Evolutionary conservation across 441 rosid genomes (phyloP).

Genomic region (Syzygium syzygioides): DNA sequence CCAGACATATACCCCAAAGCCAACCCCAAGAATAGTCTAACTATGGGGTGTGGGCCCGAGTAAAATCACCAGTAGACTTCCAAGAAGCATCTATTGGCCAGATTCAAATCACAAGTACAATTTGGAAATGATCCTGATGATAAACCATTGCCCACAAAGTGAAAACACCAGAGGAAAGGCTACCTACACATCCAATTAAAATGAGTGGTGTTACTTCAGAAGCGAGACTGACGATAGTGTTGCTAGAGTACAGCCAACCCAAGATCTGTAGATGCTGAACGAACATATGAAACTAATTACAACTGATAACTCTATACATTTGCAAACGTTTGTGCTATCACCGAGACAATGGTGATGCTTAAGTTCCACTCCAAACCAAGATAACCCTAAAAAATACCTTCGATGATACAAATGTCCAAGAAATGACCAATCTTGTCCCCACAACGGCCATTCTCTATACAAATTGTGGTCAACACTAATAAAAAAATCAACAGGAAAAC

Average conservation of each 20-base stretch:
- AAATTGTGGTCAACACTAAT: neutral
- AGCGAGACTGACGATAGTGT: neutral
- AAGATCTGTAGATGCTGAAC: neutral
- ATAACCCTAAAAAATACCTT: neutral
- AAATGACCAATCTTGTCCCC: neutral
- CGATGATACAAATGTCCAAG: neutral
- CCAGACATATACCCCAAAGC: neutral
- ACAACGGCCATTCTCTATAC: neutral
- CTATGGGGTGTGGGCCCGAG: neutral
- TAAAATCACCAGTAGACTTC: neutral
- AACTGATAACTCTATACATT: neutral
- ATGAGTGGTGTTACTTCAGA: neutral
- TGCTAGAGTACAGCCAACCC: neutral
- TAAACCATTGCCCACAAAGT: neutral
- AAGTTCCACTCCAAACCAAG: neutral
- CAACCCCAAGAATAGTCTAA: neutral
- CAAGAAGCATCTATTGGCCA: neutral
- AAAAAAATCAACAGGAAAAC: neutral
- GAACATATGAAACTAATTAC: neutral
- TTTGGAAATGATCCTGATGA: neutral
- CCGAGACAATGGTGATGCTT: neutral
- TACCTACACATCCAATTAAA: neutral
- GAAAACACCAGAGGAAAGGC: neutral
- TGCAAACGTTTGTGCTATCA: neutral
- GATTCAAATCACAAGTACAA: neutral